These are phyloP conservation scores for Annulohypoxylon truncatum DNA, from an alignment of 2,329 filamentous ascomycete genomes.

Conservation along the genomic window DNA sequence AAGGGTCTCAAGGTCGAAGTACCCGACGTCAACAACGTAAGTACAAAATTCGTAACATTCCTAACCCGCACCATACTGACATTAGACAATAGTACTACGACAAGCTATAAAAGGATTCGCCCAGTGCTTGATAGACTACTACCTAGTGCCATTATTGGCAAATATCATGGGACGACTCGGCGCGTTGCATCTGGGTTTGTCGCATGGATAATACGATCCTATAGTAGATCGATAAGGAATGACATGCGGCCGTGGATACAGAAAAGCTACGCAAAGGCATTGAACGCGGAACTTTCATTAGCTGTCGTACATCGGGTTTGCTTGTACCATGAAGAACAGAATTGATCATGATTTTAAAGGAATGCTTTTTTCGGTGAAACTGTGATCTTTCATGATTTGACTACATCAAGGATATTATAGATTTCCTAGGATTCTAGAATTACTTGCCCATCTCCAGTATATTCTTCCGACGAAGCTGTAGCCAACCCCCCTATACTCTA, in stretches of 20 bases:
- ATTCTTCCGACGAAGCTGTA: neutral
- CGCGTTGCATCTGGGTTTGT: slow-evolving; percentile 42
- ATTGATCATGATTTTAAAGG: slow-evolving; percentile 49
- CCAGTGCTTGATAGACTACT: slow-evolving; percentile 59
- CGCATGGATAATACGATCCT: slow-evolving; percentile 44
- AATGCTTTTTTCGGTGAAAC: slow-evolving; percentile 13
- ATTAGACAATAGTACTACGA: slow-evolving; percentile 84
- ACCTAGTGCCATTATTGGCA: slow-evolving; percentile 58
- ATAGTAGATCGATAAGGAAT: slow-evolving; percentile 46
- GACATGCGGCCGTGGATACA: slow-evolving; percentile 49
- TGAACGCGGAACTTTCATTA: slow-evolving; percentile 45
- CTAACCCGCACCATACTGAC: slow-evolving; percentile 52
- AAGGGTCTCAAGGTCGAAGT: slow-evolving; percentile 99
- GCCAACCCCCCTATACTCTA: too few relatives aligned
- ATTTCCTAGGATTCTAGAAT: slow-evolving; percentile 54
- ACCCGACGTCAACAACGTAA: slow-evolving; percentile 94
- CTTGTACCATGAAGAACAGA: slow-evolving; percentile 47
- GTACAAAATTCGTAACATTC: slow-evolving; percentile 54
- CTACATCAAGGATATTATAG: too few relatives aligned
- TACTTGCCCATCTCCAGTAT: neutral
- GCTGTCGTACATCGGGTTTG: slow-evolving; percentile 46
- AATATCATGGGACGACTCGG: slow-evolving; percentile 56
- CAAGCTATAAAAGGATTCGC: slow-evolving; percentile 83
- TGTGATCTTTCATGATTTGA: too few relatives aligned
- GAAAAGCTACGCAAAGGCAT: slow-evolving; percentile 49